Percentiles rank a stretch among this genome's conserved stretches.
These are phyloP conservation scores for Decorospora gaudefroyi DNA, from an alignment of 2,329 filamentous ascomycete genomes.

Conservation along the genomic window DNA sequence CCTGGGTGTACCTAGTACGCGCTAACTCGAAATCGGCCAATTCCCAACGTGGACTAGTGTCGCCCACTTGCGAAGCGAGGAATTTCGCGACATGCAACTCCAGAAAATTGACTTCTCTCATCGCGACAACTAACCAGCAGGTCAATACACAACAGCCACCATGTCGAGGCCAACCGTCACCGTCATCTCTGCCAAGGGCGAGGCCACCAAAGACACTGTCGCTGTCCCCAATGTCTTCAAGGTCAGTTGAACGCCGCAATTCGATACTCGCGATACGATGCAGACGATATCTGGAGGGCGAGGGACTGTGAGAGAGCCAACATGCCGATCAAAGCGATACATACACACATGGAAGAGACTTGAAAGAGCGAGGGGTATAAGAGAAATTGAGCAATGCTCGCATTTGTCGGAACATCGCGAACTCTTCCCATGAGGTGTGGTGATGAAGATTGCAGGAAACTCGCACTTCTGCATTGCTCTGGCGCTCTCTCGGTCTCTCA, in stretches of 20 bases:
- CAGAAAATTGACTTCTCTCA: constrained; percentile 14
- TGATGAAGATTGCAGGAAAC: constrained; percentile 7
- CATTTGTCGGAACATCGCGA: constrained; percentile 2
- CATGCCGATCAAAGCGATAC: constrained; percentile 16
- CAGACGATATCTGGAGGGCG: constrained; percentile 4
- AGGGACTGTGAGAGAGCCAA: constrained; percentile 9
- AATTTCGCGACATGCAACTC: constrained; percentile 8
- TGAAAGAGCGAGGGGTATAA: not conserved
- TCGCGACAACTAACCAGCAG: constrained; percentile 39
- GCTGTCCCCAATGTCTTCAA: constrained; percentile 96
- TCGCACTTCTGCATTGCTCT: constrained; percentile 1
- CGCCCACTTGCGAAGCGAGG: constrained; percentile 7
- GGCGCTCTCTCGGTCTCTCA: constrained; percentile 5
- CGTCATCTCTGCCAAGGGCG: constrained; percentile 95
- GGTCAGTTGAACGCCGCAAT: constrained; percentile 39
- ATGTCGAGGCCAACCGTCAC: constrained; percentile 96
- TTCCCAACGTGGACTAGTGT: not conserved
- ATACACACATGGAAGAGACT: constrained; percentile 11
- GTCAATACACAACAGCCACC: constrained; percentile 33
- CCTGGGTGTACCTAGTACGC: too few species aligned
- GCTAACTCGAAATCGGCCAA: too few species aligned
- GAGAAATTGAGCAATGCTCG: not conserved
- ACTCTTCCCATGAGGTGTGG: constrained; percentile 3
- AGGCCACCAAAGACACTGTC: constrained; percentile 84
- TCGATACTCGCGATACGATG: constrained; percentile 18